A percentile compares a stretch with the other conserved stretches of the same genome.
Evolutionary conservation across 2,329 filamentous ascomycete genomes (phyloP).

Genomic region (Colletotrichum gigasporum): DNA sequence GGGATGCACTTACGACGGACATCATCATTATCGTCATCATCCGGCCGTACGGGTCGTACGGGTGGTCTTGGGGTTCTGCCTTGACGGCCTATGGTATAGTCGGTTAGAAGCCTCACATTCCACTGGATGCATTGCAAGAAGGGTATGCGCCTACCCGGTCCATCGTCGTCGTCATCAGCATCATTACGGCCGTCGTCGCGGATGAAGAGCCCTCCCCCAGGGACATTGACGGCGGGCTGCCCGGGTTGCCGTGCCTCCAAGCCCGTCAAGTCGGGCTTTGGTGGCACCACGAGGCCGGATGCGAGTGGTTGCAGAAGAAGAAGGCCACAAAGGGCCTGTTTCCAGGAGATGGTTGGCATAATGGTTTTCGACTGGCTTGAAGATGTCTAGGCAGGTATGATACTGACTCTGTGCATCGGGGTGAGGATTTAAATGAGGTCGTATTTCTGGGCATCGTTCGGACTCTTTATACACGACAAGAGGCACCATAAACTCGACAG

Average conservation of each 20-base stretch:
- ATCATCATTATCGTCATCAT: not conserved
- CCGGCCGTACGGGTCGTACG: not conserved
- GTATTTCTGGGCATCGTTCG: not conserved
- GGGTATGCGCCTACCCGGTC: not conserved
- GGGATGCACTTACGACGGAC: not conserved
- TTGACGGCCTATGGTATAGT: not conserved
- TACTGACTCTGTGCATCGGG: not conserved
- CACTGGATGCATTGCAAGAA: too few relatives aligned
- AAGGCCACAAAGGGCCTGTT: not conserved
- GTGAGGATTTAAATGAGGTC: rapidly evolving
- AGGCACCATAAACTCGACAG: too few relatives aligned
- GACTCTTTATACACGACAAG: not conserved
- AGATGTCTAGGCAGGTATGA: not conserved
- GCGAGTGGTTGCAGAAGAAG: conserved; percentile 10
- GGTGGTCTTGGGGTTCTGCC: not conserved
- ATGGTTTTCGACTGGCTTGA: not conserved
- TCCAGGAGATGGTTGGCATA: not conserved
- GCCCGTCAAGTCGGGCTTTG: not conserved
- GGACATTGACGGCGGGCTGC: not conserved
- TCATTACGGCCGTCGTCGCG: not conserved
- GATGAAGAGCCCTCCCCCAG: not conserved
- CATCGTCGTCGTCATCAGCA: not conserved
- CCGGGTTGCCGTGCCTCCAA: not conserved
- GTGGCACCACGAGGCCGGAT: not conserved
- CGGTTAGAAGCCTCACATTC: not conserved